These are phyloP conservation scores for Athelia sp. DNA, from an alignment of 1,284 basidiomycete species.

Conservation along the genomic window DNA sequence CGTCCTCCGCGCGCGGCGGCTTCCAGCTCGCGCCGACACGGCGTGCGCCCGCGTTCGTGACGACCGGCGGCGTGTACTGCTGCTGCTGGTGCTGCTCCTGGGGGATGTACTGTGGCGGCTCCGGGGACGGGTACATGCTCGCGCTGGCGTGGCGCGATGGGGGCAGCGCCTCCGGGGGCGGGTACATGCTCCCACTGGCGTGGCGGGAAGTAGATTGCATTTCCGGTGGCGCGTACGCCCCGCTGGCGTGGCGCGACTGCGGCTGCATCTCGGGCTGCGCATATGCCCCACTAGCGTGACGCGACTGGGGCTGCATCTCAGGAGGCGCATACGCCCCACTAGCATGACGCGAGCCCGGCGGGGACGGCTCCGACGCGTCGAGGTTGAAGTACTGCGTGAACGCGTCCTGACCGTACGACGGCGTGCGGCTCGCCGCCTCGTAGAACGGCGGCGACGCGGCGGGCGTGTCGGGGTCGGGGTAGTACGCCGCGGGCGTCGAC, in stretches of 20 bases:
- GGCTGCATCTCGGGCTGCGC: no score
- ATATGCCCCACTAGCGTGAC: no score
- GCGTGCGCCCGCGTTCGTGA: constrained; percentile 44
- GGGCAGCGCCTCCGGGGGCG: background rate
- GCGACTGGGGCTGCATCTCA: no score
- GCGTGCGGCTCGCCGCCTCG: background rate
- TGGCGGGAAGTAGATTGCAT: no score
- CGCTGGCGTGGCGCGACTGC: no score
- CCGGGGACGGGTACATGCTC: no score
- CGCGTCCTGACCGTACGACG: constrained; percentile 17
- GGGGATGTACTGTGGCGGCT: no score
- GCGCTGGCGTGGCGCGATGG: no score
- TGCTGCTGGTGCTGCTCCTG: constrained; percentile 1
- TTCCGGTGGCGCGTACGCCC: no score
- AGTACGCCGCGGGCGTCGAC: background rate
- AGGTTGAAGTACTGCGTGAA: constrained; percentile 21
- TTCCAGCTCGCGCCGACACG: constrained; percentile 54
- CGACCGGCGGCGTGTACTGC: constrained; percentile 10
- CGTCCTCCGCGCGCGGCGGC: constrained; percentile 18
- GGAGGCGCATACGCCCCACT: no score
- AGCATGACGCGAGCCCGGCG: no score
- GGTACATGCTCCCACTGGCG: background rate
- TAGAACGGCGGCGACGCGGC: background rate
- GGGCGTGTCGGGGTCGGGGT: background rate
- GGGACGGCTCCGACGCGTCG: constrained; percentile 13